Percentiles rank a stretch among this genome's conserved stretches.
Evolutionary conservation across 257 asterid species (phyloP).

Genomic region (Ajuga chamaepitys): DNA sequence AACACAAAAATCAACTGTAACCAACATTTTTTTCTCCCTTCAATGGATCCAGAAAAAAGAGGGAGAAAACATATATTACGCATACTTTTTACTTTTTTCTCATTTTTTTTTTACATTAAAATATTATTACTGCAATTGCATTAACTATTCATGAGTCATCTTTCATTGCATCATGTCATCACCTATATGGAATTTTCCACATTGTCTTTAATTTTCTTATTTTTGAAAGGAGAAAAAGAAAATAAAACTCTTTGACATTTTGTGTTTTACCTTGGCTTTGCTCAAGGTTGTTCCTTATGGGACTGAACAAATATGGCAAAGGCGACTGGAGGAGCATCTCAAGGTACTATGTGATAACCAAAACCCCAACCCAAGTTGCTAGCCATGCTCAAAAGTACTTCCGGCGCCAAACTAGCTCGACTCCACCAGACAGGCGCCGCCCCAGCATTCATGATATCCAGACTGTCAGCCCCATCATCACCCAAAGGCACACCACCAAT

Average conservation of each 20-base stretch:
- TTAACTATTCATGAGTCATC: no score
- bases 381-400: slow-evolving; percentile 53
- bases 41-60: not conserved
- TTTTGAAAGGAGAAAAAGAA: no score
- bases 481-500: no score
- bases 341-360: slow-evolving; percentile 27
- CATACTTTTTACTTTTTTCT: not conserved
- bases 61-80: not conserved
- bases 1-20: no score
- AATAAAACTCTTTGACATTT: not conserved
- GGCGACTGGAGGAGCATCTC: slow-evolving; percentile 55
- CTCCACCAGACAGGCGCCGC: slow-evolving; percentile 34
- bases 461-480: not conserved
- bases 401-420: slow-evolving; percentile 18
- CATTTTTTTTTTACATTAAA: not conserved
- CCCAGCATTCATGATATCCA: slow-evolving; percentile 44
- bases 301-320: slow-evolving; percentile 34
- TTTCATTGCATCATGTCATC: no score
- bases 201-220: no score
- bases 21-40: no score
- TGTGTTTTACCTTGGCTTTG: not conserved
- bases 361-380: slow-evolving; percentile 41
- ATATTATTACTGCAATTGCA: no score
- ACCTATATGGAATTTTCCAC: no score
- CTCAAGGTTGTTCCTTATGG: slow-evolving; percentile 36